Evolutionary conservation across 2,329 filamentous ascomycete genomes (phyloP), one percentile per base, ranked within the genome.

Genomic region (Tolypocladium album): DNA sequence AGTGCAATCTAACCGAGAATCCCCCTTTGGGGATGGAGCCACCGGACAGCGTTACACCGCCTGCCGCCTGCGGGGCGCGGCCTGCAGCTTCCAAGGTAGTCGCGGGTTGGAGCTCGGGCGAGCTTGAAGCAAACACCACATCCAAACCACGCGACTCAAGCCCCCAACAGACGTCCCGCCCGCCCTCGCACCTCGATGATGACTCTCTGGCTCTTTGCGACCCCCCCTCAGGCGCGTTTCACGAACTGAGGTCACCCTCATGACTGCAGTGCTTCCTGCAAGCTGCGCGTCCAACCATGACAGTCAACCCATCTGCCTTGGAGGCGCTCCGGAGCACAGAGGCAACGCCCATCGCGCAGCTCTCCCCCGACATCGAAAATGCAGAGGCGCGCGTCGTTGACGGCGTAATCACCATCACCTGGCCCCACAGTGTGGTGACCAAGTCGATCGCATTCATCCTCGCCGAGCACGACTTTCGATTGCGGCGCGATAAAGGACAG

Each of bases 341-440:
- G 20, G 70, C 73, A 31, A 82, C 80, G 12, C 75, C 83, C 22
- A 87, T 88, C 65, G 78, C 84, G 9, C 75, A 82, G 62, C 76
- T 88, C 40, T 70, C 66, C 40, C 82, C 84, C 7, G 74, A 78
- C 11, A 67, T 85, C 7, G 60, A 72, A 17, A 70, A 79, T 15
- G 70, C 72, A 31, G 60, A 68, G 2, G 70, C 74, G 7, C 75
- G 75, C 62, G 75, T 77, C 15, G 74, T 96, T 39, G 81, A 84
- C 61, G 92, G 89, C 45, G 79, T 89, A 20, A 84, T 97, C 27
- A 93, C 91, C 11, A 84, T 97, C 42, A 86, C 90, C 61, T 97
- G 93, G 92, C 93, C 93, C 0, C 97, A 90, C 73, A 96, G 89
- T 64, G 88, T 88, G 27, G 85, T 90, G 34, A 88, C 83, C 38